Evolutionary conservation across 106 monocot genomes (phyloP), one percentile per base, ranked within the genome.

Genomic region (Apostasia ramifera): DNA sequence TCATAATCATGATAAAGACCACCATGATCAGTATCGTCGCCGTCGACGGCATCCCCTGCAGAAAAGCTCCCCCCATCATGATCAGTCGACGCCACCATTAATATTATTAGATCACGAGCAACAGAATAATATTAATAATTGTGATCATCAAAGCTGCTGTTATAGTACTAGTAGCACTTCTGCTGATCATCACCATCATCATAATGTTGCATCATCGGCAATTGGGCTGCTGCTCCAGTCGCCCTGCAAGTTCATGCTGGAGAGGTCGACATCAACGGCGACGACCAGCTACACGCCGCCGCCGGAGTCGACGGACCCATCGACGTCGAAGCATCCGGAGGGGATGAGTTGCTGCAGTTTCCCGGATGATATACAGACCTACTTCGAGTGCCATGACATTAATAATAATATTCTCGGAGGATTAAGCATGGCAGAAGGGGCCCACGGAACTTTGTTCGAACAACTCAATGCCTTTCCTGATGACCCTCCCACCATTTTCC

Each of bases 341-440:
- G 39, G 71, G 3, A 26, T 26, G 26, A 26, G 26, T 26, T 26
- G 26, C 26, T 75, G 79, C 40, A 77, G 74, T 71, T 84, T 91
- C 62, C 91, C 84, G 1, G 84, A 85, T 1, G 87, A 82, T 40
- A 73, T 91, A 44, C 87, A 91, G 68, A 91, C 91, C 0, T 84
- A 74, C 59, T 91, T 91, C 57, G 74, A 58, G 57, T 74, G 74
- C 7, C 74, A 66, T 39, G 74, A 74, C n/a, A 52, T 8, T 14
- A 26, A 26, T 26, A 26, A 26, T 26, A 26, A 26, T 26, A 26
- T 26, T 26, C 26, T 26, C 26, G 26, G 26, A 26, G 26, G 26
- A 26, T 26, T 26, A 26, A 26, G 26, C 26, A 26, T 26, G 26
- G 26, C 26, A 26, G 26, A 26, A 26, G 26, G 26, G 26, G 26